Base-by-base conservation (phyloP, 192 early-diverging fungal species). In the Kickxella alabastrina region DNA sequence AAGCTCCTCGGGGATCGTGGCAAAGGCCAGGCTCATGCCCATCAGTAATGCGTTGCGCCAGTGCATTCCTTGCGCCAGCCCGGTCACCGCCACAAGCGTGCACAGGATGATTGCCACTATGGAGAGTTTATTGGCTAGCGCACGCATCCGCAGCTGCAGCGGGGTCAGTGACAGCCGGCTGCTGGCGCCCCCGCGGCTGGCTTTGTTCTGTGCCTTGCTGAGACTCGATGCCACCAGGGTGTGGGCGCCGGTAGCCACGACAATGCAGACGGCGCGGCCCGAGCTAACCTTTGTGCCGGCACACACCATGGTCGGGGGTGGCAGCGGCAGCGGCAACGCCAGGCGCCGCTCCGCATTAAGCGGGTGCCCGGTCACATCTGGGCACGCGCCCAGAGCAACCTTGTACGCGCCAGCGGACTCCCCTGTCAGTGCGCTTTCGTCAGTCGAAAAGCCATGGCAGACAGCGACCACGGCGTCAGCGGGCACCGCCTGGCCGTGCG, bases 351-450 rank as follows among this genome's bases (percentile, higher is more conserved):
- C 17, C 17, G 25, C 38, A 26, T 17, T 14, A n/a, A n/a, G n/a
- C n/a, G n/a, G n/a, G n/a, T n/a, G n/a, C n/a, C n/a, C n/a, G n/a
- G n/a, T n/a, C n/a, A n/a, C n/a, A n/a, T n/a, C n/a, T n/a, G n/a
- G n/a, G 6, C 21, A 12, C 10, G 54, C 31, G 3, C 15, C 52
- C 13, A 72, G 46, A 14, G 62, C 48, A 6, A 37, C 4, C 43
- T 65, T 65, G 43, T 43, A 32, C 10, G 57, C 53, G 22, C 36
- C 69, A 14, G 83, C 63, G 2, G 82, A 84, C 68, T 98, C 93
- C 41, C 95, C 95, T 0, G 95, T 95, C 12, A 98, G 76, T 66
- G 90, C 81, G 37, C 88, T 87, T 75, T 98, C 95, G 70, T 98
- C 92, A 3, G 91, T 80, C 10, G 79, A 77, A 19, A 88, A 85